These are phyloP conservation scores for Gaillardinia entomophila DNA, from an alignment of 805 yeast species.

Conservation along the genomic window DNA sequence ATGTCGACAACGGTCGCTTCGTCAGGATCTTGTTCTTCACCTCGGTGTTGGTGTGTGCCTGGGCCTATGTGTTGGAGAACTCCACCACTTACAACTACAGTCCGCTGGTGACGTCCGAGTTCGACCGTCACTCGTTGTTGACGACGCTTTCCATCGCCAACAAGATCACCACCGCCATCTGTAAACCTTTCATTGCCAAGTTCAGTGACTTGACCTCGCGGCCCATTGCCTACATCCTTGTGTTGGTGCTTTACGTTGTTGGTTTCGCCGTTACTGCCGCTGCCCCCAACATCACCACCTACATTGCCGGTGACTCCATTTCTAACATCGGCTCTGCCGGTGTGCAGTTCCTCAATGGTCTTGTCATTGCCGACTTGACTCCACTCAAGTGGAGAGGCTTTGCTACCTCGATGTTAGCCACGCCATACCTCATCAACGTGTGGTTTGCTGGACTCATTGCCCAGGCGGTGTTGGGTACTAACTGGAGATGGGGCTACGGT, in stretches of 20 bases:
- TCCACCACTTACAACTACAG: slow-evolving; percentile 24
- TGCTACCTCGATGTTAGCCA: slow-evolving; percentile 11
- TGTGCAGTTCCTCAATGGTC: slow-evolving; percentile 9
- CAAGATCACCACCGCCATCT: slow-evolving; percentile 14
- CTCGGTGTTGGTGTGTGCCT: slow-evolving; percentile 16
- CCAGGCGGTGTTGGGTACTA: slow-evolving; percentile 19
- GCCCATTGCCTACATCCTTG: slow-evolving; percentile 12
- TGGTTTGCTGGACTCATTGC: slow-evolving; percentile 39
- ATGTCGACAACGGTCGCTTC: slow-evolving; percentile 5
- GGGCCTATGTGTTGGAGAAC: slow-evolving; percentile 22
- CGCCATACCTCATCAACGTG: slow-evolving; percentile 36
- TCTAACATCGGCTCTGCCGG: slow-evolving; percentile 16
- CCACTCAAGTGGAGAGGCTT: slow-evolving; percentile 20
- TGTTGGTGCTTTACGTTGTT: slow-evolving; percentile 12
- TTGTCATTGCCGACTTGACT: slow-evolving; percentile 20
- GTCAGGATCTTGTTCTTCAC: slow-evolving; percentile 9
- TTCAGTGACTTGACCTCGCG: slow-evolving; percentile 19
- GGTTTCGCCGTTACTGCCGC: slow-evolving; percentile 18
- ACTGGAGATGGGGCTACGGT: slow-evolving; percentile 54
- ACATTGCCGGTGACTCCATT: slow-evolving; percentile 16
- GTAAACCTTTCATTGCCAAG: slow-evolving; percentile 17
- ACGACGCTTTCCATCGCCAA: slow-evolving; percentile 16
- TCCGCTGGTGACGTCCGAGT: slow-evolving; percentile 25
- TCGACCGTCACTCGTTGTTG: slow-evolving; percentile 13
- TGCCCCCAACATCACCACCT: slow-evolving; percentile 15